Evolutionary conservation across 768 basidiomycete species (phyloP), one percentile per base, ranked within the genome.

Genomic region (Trametes gibbosa): DNA sequence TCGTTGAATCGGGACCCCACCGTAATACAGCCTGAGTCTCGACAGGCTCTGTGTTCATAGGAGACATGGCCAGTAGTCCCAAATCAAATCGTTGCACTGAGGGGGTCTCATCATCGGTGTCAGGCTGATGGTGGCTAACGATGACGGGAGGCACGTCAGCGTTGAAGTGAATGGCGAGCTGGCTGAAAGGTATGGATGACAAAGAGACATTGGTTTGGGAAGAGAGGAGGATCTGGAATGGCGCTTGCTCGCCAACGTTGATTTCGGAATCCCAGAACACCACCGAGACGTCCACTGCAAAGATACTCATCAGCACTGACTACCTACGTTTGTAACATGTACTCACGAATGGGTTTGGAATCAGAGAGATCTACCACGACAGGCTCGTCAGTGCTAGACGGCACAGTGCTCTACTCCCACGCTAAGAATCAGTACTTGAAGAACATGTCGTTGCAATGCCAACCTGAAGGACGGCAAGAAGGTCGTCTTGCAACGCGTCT

Each of bases 391-490:
- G 79, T 69, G 2, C 76, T 74, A 0, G 83, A 72, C 5, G 92
- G 91, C 0, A 87, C 79, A 5, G 89, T 87, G 56, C 84, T 90
- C 91, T 95, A 65, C 17, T 49, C 34, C 7, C 10, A n/a, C 35
- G 45, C 25, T 49, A 39, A 23, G 21, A 25, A 2, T 25, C 32
- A 42, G 19, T 34, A 0, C 49, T 7, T 52, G 32, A 40, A 34
- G 14, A 35, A 32, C 4, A 50, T 14, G 12, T 32, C 16, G n/a
- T 12, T 1, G 2, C 39, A 29, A 48, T 21, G 63, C 73, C 41
- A 47, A 92, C 93, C 81, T 83, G 80, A 25, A 95, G 73, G 16
- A 94, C 79, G 3, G 82, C 83, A n/a, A 88, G 46, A 34, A 96
- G 66, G 70, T 92, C 90, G 25, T 89, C 86, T 64, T 89, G 82